Conservation (phyloP, 1,284 basidiomycete genomes). For the Leccinum holopus region DNA sequence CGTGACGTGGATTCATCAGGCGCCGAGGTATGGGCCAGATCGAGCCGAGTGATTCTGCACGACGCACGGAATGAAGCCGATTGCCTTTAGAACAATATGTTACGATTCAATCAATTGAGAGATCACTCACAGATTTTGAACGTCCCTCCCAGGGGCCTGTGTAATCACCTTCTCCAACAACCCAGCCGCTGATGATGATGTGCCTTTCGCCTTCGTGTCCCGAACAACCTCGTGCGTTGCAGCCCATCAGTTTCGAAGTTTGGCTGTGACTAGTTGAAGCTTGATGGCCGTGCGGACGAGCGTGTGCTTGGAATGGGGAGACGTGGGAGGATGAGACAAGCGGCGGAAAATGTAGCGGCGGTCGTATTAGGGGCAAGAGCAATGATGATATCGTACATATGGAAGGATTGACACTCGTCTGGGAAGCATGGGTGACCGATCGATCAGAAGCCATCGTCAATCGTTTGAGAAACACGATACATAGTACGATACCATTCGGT, state of each 20-base stretch:
- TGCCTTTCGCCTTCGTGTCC: slow-evolving; percentile 73
- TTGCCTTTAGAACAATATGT: neutral
- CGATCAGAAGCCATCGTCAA: slow-evolving; percentile 49
- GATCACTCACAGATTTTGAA: slow-evolving; percentile 65
- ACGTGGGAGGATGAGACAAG: no score
- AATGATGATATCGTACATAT: no score
- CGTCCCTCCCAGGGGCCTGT: slow-evolving; percentile 59
- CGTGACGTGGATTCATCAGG: slow-evolving; percentile 56
- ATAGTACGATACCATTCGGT: slow-evolving; percentile 39
- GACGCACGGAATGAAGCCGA: neutral
- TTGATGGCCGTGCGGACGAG: no score
- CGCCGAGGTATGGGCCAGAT: slow-evolving; percentile 35
- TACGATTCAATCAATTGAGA: neutral
- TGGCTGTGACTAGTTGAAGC: no score
- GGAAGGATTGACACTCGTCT: no score
- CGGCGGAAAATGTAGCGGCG: no score
- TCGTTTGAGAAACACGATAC: slow-evolving; percentile 63
- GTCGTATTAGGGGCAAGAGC: no score
- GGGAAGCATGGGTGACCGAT: no score
- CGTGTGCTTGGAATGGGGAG: no score
- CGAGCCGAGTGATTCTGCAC: slow-evolving; percentile 52
- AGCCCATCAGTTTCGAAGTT: no score
- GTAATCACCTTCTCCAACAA: slow-evolving; percentile 53
- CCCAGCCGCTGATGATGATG: slow-evolving; percentile 65
- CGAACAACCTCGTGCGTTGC: slow-evolving; percentile 68